Conservation (phyloP, 2,329 filamentous ascomycete genomes). For the Dactylonectria estremocensis region DNA sequence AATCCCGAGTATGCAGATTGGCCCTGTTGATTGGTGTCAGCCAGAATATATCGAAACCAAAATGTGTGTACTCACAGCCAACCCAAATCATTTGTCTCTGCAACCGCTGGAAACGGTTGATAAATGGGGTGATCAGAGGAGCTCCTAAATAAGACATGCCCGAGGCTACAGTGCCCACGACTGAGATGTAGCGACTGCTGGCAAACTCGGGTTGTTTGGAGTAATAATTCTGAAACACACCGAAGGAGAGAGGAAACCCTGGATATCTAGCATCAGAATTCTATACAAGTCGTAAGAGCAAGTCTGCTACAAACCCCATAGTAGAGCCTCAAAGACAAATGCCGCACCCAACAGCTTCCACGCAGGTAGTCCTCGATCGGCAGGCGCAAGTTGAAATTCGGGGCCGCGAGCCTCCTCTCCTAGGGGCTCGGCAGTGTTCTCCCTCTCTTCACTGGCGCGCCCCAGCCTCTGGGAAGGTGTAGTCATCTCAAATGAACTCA, state of each 20-base stretch:
- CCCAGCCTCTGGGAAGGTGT: neutral
- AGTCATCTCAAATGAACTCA: neutral
- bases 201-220: conserved; percentile 48
- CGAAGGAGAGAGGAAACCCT: conserved; percentile 51
- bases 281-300: neutral
- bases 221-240: conserved; percentile 52
- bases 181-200: conserved; percentile 44
- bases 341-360: conserved; percentile 45
- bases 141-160: conserved; percentile 54
- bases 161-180: conserved; percentile 49
- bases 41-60: neutral
- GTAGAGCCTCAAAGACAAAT: conserved; percentile 48
- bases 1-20: conserved; percentile 56
- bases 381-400: conserved; percentile 23
- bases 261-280: neutral
- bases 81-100: conserved; percentile 55
- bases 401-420: neutral
- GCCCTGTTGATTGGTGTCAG: conserved; percentile 32
- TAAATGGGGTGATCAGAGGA: conserved; percentile 52
- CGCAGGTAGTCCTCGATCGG: conserved; percentile 44
- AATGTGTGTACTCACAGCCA: conserved; percentile 43
- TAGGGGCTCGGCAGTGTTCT: neutral
- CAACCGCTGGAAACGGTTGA: conserved; percentile 52
- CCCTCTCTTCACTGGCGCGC: neutral
- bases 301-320: conserved; percentile 40